phyloP scores from a whole-genome alignment of 2,329 filamentous ascomycete species.

The Gaeumannomyces tritici region DNA sequence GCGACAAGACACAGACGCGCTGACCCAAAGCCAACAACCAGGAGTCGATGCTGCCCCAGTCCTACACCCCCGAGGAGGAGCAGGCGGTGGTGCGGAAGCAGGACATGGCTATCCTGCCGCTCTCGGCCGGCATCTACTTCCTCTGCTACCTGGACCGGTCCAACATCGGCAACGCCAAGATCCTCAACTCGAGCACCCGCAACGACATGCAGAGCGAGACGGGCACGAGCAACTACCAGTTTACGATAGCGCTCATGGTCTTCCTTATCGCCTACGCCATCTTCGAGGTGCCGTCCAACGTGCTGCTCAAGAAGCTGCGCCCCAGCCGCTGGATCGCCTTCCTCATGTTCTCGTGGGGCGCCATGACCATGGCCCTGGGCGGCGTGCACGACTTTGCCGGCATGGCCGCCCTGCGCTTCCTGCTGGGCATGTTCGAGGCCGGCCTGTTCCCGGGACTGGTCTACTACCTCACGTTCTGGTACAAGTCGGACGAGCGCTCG shows the following conservation, averaged over 20 bases:
- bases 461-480: conserved; percentile 66
- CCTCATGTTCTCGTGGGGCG: conserved; percentile 58
- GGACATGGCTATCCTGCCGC: conserved; percentile 52
- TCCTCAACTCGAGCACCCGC: conserved; percentile 49
- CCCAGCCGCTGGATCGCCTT: conserved; percentile 56
- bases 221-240: conserved; percentile 51
- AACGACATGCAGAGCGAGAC: conserved; percentile 56
- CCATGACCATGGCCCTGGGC: conserved; percentile 58
- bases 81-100: conserved; percentile 43
- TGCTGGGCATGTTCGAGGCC: conserved; percentile 62
- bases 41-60: not conserved
- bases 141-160: conserved; percentile 59
- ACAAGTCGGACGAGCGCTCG: conserved; percentile 59
- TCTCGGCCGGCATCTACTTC: conserved; percentile 55
- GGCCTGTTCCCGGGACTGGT: conserved; percentile 24
- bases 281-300: conserved; percentile 59
- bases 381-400: conserved; percentile 50
- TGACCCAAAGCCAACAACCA: no score
- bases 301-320: conserved; percentile 53
- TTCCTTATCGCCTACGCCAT: conserved; percentile 50
- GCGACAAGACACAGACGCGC: no score
- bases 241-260: conserved; percentile 47
- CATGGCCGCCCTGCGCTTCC: conserved; percentile 56
- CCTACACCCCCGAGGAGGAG: conserved; percentile 12
- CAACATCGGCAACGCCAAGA: conserved; percentile 62